These are phyloP conservation scores for Pseudocercospora eumusae DNA, from an alignment of 2,329 filamentous ascomycete genomes.

Conservation along the genomic window DNA sequence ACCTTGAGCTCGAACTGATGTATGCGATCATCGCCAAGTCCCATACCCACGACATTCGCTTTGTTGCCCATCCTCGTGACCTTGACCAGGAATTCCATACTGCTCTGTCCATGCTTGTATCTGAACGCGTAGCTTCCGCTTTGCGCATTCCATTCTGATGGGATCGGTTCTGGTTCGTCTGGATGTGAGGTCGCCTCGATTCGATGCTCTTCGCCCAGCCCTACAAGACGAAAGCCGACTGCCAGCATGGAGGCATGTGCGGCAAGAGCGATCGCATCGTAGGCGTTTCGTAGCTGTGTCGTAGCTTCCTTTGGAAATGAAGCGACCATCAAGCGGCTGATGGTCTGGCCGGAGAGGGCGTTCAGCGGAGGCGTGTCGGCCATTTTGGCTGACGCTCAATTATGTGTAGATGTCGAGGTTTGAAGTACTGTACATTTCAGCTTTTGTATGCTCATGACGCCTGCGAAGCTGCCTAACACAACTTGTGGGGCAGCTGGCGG, in stretches of 20 bases:
- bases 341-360: slow-evolving; percentile 47
- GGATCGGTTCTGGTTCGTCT: slow-evolving; percentile 63
- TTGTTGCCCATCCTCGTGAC: slow-evolving; percentile 79
- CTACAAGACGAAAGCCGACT: slow-evolving; percentile 77
- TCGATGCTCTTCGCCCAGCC: slow-evolving; percentile 79
- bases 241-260: slow-evolving; percentile 79
- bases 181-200: slow-evolving; percentile 46
- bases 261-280: slow-evolving; percentile 82
- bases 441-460: too few species aligned
- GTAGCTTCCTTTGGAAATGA: slow-evolving; percentile 45
- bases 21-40: slow-evolving; percentile 77
- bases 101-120: slow-evolving; percentile 82
- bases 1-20: slow-evolving; percentile 72
- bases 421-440: too few species aligned
- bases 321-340: slow-evolving; percentile 48
- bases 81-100: slow-evolving; percentile 80
- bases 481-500: not conserved
- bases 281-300: slow-evolving; percentile 63
- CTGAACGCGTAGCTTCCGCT: slow-evolving; percentile 74
- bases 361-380: slow-evolving; percentile 38
- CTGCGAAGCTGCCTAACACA: not conserved
- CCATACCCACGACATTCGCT: slow-evolving; percentile 79
- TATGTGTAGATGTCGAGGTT: not conserved
- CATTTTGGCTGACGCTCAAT: slow-evolving; percentile 4
- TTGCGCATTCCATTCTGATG: slow-evolving; percentile 76